phyloP scores from a whole-genome alignment of 495 filamentous ascomycete genomes.

The Lasiosphaeris hirsuta region DNA sequence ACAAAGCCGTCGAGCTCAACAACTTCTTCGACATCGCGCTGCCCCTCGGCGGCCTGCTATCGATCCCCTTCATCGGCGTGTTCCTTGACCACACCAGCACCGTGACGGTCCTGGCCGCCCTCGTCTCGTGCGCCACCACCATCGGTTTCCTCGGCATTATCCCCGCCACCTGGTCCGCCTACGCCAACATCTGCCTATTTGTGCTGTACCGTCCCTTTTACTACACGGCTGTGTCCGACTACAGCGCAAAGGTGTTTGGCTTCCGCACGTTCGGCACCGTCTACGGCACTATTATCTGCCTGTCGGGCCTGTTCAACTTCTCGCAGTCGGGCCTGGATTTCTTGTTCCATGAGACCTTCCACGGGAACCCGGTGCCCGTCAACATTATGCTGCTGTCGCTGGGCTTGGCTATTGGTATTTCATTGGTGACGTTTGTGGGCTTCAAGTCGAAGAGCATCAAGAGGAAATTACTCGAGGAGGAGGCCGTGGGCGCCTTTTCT shows the following conservation, averaged over 20 bases:
- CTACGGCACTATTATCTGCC: slow-evolving; percentile 90
- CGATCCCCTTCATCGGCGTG: slow-evolving; percentile 83
- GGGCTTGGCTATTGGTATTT: slow-evolving; percentile 57
- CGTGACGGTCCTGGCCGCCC: slow-evolving; percentile 64
- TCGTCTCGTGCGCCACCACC: slow-evolving; percentile 67
- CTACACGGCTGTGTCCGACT: slow-evolving; percentile 79
- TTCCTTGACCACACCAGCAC: slow-evolving; percentile 78
- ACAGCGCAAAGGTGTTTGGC: slow-evolving; percentile 90
- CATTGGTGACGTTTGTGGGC: slow-evolving; percentile 59
- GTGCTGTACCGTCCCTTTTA: slow-evolving; percentile 72
- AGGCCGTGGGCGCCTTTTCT: slow-evolving; percentile 34
- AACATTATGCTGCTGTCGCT: slow-evolving; percentile 64
- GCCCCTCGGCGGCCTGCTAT: slow-evolving; percentile 77
- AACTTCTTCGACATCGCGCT: slow-evolving; percentile 85
- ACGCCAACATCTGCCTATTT: slow-evolving; percentile 77
- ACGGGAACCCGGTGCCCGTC: slow-evolving; percentile 71
- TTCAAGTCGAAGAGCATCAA: slow-evolving; percentile 26
- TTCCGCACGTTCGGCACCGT: slow-evolving; percentile 94
- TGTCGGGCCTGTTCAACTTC: slow-evolving; percentile 85
- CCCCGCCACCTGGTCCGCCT: slow-evolving; percentile 64
- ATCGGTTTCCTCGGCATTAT: slow-evolving; percentile 82
- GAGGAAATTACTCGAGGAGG: slow-evolving; percentile 36
- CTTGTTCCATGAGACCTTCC: slow-evolving; percentile 69
- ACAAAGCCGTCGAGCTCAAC: slow-evolving; percentile 67
- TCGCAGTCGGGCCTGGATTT: slow-evolving; percentile 79